Evolutionary conservation across 345 rosid species (phyloP), one percentile per base, ranked within the genome.

Genomic region (Gossypium herbaceum): DNA sequence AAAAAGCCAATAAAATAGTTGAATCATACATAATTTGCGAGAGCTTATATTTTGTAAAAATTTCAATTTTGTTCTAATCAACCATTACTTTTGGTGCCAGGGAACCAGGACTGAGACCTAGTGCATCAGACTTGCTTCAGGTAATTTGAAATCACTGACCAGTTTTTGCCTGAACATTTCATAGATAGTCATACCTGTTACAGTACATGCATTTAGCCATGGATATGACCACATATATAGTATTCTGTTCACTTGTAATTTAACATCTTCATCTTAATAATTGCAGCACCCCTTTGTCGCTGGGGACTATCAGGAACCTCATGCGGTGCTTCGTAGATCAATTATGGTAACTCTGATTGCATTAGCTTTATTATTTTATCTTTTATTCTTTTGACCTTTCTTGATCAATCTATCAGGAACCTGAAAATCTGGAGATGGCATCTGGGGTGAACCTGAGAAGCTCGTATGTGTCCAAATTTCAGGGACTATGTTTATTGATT

Each of bases 251-350:
- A 64, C 74, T 20, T 55, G 16, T 74, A 48, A n/a, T 72, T 72
- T 69, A 47, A 34, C 78, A n/a, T 59, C 60, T 75, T 74, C 79
- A 75, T 25, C 41, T 78, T 71, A 58, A 75, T 75, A 58, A 72
- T 41, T 82, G 86, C 94, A 92, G 97, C 97, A 94, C 79, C 90
- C 94, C 1, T 94, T 94, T 87, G 85, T 92, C 71, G 86, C 87
- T 76, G 89, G 91, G 50, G 83, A 82, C 50, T 85, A 83, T 77
- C 77, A 58, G 73, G 98, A 90, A 74, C 75, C 87, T 82, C 73
- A 85, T 70, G 65, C 77, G 29, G 77, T 81, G 39, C 75, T 67
- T 72, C 85, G 78, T 75, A 81, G 66, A 78, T 89, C 93, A 73
- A 67, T 81, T 71, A 81, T 71, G 88, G 94, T 88, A 63, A 83